A percentile compares a stretch with the other conserved stretches of the same genome.
These are phyloP conservation scores for Seiridium cupressi DNA, from an alignment of 2,329 filamentous ascomycete genomes.

Conservation along the genomic window DNA sequence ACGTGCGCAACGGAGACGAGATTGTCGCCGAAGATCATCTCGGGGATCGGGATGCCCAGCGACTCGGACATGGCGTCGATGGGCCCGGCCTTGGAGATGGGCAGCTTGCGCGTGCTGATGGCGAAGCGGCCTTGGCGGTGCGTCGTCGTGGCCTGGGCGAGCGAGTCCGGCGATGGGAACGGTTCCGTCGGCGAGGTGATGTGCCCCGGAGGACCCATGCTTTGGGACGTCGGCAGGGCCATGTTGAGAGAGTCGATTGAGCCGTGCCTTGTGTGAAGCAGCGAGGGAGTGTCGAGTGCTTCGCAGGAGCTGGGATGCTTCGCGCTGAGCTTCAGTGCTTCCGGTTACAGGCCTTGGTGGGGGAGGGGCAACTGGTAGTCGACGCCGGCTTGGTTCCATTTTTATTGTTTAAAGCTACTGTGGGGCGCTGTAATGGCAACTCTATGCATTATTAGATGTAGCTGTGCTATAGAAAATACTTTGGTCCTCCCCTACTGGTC, in stretches of 20 bases:
- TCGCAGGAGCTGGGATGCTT: too few species aligned
- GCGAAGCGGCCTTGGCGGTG: slow-evolving; percentile 66
- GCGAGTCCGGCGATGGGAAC: slow-evolving; percentile 50
- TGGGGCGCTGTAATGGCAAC: too few species aligned
- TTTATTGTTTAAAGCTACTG: too few species aligned
- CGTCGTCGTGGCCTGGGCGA: slow-evolving; percentile 52
- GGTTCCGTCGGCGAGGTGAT: slow-evolving; percentile 45
- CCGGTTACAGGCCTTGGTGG: too few species aligned
- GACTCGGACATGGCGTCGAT: slow-evolving; percentile 81
- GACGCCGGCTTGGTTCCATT: too few species aligned
- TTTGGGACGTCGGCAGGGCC: slow-evolving; percentile 4
- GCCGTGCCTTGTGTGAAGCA: too few species aligned
- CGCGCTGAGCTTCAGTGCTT: too few species aligned
- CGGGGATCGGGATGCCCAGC: slow-evolving; percentile 83
- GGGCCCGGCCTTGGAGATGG: slow-evolving; percentile 87
- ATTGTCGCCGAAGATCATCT: slow-evolving; percentile 99
- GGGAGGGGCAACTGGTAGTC: too few species aligned
- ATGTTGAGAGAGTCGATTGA: background rate
- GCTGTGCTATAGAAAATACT: too few species aligned
- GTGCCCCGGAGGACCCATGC: slow-evolving; percentile 25
- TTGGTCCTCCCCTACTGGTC: too few species aligned
- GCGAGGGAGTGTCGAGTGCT: too few species aligned
- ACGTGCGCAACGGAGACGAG: slow-evolving; percentile 71
- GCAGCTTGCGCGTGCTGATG: slow-evolving; percentile 83
- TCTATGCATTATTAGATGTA: too few species aligned